phyloP scores from a whole-genome alignment of 495 filamentous ascomycete genomes.

The Penicillium dipodomyicola region DNA sequence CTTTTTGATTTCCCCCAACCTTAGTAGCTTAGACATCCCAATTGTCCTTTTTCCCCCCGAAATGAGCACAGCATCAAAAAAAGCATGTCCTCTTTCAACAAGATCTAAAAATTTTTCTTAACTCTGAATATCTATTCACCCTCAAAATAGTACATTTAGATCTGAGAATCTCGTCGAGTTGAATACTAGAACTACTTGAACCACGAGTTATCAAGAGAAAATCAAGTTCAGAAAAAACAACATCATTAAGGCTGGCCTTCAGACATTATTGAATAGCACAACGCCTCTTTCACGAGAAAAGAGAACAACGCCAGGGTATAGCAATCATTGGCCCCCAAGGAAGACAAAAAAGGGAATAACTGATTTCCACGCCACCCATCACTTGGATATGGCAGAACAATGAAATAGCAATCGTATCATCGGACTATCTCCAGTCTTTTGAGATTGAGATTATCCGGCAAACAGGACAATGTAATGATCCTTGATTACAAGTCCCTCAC shows the following conservation, averaged over 20 bases:
- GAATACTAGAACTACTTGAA: not conserved
- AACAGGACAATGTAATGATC: not conserved
- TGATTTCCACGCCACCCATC: not conserved
- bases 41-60: constrained; percentile 31
- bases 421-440: not conserved
- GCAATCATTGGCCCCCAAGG: not conserved
- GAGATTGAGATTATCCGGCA: constrained; percentile 1
- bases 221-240: not conserved
- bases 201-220: not conserved
- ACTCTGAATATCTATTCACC: constrained; percentile 1
- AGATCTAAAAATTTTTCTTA: constrained; percentile 11
- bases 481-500: constrained; percentile 2
- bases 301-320: constrained; percentile 10
- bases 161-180: constrained; percentile 2
- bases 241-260: not conserved
- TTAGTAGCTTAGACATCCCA: constrained; percentile 49
- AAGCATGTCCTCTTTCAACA: constrained; percentile 27
- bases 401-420: not conserved
- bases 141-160: constrained; percentile 1
- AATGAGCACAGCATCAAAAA: constrained; percentile 22
- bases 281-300: not conserved
- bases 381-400: not conserved
- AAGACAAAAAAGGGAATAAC: not conserved
- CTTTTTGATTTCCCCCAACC: constrained; percentile 33
- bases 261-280: not conserved